Evolutionary conservation across 2,329 filamentous ascomycete species (phyloP).

Genomic region (Scorias spongiosa): DNA sequence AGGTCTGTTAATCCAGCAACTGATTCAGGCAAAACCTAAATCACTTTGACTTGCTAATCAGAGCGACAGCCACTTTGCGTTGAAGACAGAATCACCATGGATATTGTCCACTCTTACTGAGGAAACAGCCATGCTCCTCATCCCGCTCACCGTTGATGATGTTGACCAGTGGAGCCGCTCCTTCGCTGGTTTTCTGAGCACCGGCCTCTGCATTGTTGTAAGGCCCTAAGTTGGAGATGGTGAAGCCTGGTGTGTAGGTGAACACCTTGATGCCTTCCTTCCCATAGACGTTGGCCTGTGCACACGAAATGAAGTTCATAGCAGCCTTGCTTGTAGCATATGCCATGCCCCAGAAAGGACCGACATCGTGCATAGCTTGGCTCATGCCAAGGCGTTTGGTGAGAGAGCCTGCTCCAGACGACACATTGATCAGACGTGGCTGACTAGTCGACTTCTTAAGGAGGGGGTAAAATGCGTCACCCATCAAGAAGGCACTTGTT

Average conservation of each 20-base stretch:
- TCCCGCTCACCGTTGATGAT: constrained; percentile 23
- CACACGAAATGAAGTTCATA: too few relatives aligned
- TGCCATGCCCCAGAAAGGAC: too few relatives aligned
- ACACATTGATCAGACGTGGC: not conserved
- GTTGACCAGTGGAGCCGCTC: constrained; percentile 20
- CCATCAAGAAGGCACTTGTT: not conserved
- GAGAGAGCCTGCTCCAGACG: not conserved
- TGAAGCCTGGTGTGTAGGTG: constrained; percentile 25
- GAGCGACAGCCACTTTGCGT: too few relatives aligned
- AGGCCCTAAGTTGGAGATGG: constrained; percentile 18
- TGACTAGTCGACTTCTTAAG: not conserved
- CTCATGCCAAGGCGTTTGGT: not conserved
- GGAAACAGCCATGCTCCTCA: constrained; percentile 18
- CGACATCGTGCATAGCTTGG: too few relatives aligned
- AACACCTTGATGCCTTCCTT: constrained; percentile 22
- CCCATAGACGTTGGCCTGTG: too few relatives aligned
- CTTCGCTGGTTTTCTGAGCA: constrained; percentile 20
- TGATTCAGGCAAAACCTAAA: too few relatives aligned
- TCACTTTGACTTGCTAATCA: too few relatives aligned
- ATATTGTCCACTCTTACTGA: constrained; percentile 7
- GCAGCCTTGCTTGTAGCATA: too few relatives aligned
- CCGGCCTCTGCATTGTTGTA: constrained; percentile 22
- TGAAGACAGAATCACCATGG: too few relatives aligned
- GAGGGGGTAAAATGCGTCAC: not conserved
- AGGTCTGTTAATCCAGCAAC: too few relatives aligned